Conservation (phyloP, 2,329 filamentous ascomycete species). For the Fusarium pseudoanthophilum region DNA sequence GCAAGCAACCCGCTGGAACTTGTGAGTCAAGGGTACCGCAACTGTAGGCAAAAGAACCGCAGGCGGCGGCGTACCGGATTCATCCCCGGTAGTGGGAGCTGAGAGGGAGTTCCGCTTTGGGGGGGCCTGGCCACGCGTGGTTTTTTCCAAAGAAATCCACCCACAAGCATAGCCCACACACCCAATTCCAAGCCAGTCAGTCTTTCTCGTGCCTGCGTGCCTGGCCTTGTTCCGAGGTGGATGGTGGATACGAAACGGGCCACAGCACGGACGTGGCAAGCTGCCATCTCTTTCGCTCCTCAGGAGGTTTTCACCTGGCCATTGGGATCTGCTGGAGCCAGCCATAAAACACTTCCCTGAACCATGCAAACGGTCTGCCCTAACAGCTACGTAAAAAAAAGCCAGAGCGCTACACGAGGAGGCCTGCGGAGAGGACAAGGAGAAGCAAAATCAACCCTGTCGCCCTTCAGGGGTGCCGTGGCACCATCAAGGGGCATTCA, state of each 20-base stretch:
- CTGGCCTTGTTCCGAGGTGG: conserved; percentile 19
- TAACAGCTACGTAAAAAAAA: conserved; percentile 21
- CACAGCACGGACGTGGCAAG: conserved; percentile 42
- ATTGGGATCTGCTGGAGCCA: conserved; percentile 39
- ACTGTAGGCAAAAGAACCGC: conserved; percentile 15
- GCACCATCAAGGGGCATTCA: conserved; percentile 33
- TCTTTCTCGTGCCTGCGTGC: conserved; percentile 16
- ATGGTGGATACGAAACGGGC: conserved; percentile 24
- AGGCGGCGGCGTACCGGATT: conserved; percentile 32
- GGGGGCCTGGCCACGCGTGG: conserved; percentile 35
- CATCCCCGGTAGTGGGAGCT: conserved; percentile 29
- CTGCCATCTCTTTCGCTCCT: conserved; percentile 25
- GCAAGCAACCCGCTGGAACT: conserved; percentile 17
- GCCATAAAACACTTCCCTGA: conserved; percentile 25
- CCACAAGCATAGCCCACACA: not conserved
- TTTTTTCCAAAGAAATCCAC: conserved; percentile 34
- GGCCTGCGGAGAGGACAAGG: conserved; percentile 19
- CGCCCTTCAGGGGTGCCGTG: conserved; percentile 31
- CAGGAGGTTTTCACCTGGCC: conserved; percentile 9
- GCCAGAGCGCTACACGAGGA: conserved; percentile 20
- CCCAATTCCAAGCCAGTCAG: conserved; percentile 4
- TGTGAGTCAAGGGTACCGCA: conserved; percentile 16
- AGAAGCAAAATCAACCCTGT: conserved; percentile 23
- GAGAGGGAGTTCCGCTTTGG: conserved; percentile 23
- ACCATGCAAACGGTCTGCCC: conserved; percentile 32